These are phyloP conservation scores for Aspergillus persii DNA, from an alignment of 2,329 filamentous ascomycete genomes.

Conservation along the genomic window DNA sequence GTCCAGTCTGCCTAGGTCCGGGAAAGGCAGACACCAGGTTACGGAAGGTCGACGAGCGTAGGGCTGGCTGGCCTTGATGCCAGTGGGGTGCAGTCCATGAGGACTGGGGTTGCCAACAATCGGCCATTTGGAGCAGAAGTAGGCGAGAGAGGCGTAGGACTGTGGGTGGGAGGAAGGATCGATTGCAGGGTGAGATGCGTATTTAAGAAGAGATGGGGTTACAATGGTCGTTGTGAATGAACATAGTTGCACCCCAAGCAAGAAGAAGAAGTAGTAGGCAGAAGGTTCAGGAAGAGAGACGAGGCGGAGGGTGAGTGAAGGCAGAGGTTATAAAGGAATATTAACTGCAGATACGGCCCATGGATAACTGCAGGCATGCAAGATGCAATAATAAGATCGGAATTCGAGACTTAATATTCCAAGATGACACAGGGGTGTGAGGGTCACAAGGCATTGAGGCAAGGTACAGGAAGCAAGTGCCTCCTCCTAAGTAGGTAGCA, in stretches of 20 bases:
- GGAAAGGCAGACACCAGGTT: constrained; percentile 49
- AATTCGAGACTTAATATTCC: constrained; percentile 17
- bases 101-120: constrained; percentile 28
- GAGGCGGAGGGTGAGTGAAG: constrained; percentile 3
- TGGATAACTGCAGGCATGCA: constrained; percentile 20
- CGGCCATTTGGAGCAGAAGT: constrained; percentile 26
- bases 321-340: constrained; percentile 16
- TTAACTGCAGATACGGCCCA: constrained; percentile 18
- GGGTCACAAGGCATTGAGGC: constrained; percentile 21
- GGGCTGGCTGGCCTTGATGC: constrained; percentile 22
- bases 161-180: background rate
- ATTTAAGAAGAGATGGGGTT: background rate
- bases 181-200: background rate
- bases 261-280: background rate
- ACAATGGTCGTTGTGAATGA: constrained; percentile 2
- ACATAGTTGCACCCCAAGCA: background rate
- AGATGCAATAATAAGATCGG: constrained; percentile 18
- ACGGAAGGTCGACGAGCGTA: constrained; percentile 23
- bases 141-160: background rate
- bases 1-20: constrained; percentile 48
- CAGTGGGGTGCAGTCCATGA: constrained; percentile 29
- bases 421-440: constrained; percentile 22
- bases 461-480: constrained; percentile 17
- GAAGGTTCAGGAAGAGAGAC: constrained; percentile 1
- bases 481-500: background rate